Evolutionary conservation across 2,329 filamentous ascomycete species (phyloP).

Genomic region (Boeremia lycopersici): DNA sequence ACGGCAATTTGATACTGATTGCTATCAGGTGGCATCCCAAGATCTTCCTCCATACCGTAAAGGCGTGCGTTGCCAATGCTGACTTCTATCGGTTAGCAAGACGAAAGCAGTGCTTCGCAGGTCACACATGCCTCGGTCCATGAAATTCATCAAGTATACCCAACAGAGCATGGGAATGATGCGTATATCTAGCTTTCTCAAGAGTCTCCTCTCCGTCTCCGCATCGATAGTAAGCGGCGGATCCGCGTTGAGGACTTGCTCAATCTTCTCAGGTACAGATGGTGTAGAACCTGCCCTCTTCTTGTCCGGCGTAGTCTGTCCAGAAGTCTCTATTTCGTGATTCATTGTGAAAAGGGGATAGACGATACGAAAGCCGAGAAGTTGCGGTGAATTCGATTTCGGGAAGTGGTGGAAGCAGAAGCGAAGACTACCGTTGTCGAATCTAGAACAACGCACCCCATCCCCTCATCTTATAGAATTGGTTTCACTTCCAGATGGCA

Average conservation of each 20-base stretch:
- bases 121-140: conserved; percentile 53
- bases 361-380: too few species aligned
- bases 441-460: background rate
- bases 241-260: conserved; percentile 20
- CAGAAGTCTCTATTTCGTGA: conserved; percentile 1
- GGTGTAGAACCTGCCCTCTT: conserved; percentile 14
- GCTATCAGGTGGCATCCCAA: conserved; percentile 21
- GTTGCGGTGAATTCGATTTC: background rate
- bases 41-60: conserved; percentile 25
- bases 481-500: background rate
- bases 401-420: background rate
- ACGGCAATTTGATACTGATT: conserved; percentile 33
- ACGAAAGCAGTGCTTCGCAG: background rate
- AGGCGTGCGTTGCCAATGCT: conserved; percentile 52
- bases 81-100: conserved; percentile 9
- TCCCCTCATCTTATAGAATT: conserved; percentile 4
- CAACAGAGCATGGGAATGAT: conserved; percentile 62
- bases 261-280: conserved; percentile 20
- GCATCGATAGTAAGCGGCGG: conserved; percentile 45
- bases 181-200: conserved; percentile 56
- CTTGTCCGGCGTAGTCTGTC: conserved; percentile 12
- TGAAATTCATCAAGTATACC: conserved; percentile 54
- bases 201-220: conserved; percentile 53
- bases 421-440: background rate
- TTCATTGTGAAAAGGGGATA: background rate